Evolutionary conservation across 768 basidiomycete genomes (phyloP).

Genomic region (Russula virescens): DNA sequence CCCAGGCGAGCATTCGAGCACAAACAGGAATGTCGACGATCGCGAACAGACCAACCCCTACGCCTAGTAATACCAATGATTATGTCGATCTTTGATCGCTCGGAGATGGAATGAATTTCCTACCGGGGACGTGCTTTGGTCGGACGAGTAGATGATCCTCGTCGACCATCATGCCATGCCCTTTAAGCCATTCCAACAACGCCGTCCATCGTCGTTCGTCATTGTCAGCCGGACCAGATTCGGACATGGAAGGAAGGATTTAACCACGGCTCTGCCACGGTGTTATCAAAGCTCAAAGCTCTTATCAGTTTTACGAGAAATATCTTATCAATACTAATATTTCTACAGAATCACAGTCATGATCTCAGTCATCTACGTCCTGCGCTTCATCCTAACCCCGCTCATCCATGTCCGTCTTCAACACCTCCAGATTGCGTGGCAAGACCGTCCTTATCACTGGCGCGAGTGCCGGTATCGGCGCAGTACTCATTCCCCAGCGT

Average conservation of each 20-base stretch:
- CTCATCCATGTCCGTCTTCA: slow-evolving; percentile 69
- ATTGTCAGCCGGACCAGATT: not conserved
- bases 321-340: not conserved
- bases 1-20: not conserved
- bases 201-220: slow-evolving; percentile 16
- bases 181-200: slow-evolving; percentile 21
- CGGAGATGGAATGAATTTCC: slow-evolving; percentile 22
- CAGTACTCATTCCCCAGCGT: slow-evolving; percentile 42
- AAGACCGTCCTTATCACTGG: slow-evolving; percentile 89
- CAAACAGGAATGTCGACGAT: slow-evolving; percentile 39
- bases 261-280: too few relatives aligned
- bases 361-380: too few relatives aligned
- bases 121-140: slow-evolving; percentile 48
- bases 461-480: slow-evolving; percentile 85
- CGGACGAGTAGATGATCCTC: slow-evolving; percentile 43
- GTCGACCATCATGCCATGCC: slow-evolving; percentile 27
- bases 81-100: not conserved
- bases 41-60: slow-evolving; percentile 69
- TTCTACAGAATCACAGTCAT: not conserved
- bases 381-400: too few relatives aligned
- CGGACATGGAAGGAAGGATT: too few relatives aligned
- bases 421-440: slow-evolving; percentile 68
- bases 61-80: slow-evolving; percentile 35
- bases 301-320: too few relatives aligned
- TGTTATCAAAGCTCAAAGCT: too few relatives aligned